Evolutionary conservation across 805 yeast species (phyloP), one percentile per base, ranked within the genome.

Genomic region (Allodekkera sacchari): DNA sequence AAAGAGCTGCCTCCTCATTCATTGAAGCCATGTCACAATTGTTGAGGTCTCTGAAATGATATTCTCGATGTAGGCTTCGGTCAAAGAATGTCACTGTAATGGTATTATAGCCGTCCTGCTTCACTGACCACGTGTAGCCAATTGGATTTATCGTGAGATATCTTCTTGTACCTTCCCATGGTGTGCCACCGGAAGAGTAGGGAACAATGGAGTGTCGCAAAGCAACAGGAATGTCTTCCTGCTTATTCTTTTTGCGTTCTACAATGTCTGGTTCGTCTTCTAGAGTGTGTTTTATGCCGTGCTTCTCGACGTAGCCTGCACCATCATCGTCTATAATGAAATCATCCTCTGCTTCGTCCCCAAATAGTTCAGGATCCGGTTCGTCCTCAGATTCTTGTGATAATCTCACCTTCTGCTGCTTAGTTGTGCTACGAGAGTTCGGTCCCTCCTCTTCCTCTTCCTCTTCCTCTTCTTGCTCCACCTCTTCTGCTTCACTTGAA

Each of bases 51-150:
- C 77, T 78, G 57, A 89, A 88, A 55, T 85, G 89, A 47, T 84
- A 84, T 45, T 85, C 95, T 35, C 77, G 72, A 48, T 78, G 80
- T 9, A 67, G 48, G 0, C 84, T 74, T 32, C 80, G 64, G 51
- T 89, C 96, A 48, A 84, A 85, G 48, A 92, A 89, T 10, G 84
- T 73, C 2, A 88, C 84, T 0, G 95, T 88, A n/a, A 89, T 65
- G 24, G 88, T 76, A 37, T 76, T 71, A 42, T 74, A 61, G 18
- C 62, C 63, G 15, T 68, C 76, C 38, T 67, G 74, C 32, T 71
- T 68, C 9, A 83, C 92, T 1, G 85, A 65, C 74, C 94, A 82
- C 0, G 77, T 80, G 50, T 83, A 83, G 0, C 96, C 98, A 18
- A 76, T 60, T 7, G 79, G 64, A 44, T 83, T 83, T 68, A 88